Percentiles rank a stretch among this genome's conserved stretches.
phyloP scores from a whole-genome alignment of 345 rosid genomes.

The Trapa incisa region DNA sequence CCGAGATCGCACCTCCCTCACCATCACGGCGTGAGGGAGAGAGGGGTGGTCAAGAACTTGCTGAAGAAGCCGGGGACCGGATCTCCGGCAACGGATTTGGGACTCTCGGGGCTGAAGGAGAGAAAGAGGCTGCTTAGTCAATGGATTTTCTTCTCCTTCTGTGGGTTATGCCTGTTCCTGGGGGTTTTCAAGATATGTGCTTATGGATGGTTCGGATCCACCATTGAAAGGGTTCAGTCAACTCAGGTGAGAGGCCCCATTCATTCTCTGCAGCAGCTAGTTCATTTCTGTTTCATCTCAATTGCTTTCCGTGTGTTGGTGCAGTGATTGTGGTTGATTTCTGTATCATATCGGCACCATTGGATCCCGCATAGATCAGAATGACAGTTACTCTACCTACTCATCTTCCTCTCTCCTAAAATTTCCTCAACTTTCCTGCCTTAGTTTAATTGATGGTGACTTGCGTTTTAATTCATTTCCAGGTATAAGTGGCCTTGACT shows the following conservation, averaged over 20 bases:
- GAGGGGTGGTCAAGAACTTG: slow-evolving; percentile 34
- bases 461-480: not conserved
- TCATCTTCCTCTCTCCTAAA: not conserved
- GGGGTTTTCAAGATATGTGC: slow-evolving; percentile 85
- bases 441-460: not conserved
- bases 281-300: not conserved
- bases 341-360: not conserved
- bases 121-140: slow-evolving; percentile 73
- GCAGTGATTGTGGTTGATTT: not conserved
- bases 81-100: slow-evolving; percentile 46
- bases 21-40: slow-evolving; percentile 28
- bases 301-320: not conserved
- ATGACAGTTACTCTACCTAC: not conserved
- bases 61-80: slow-evolving; percentile 40
- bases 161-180: slow-evolving; percentile 72
- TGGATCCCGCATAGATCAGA: not conserved
- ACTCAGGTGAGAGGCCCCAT: slow-evolving; percentile 27
- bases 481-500: not conserved
- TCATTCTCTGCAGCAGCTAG: not conserved
- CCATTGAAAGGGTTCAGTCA: slow-evolving; percentile 45
- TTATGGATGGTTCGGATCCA: slow-evolving; percentile 83
- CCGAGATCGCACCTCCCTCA: slow-evolving; percentile 16
- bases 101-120: slow-evolving; percentile 20
- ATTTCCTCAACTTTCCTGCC: not conserved
- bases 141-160: slow-evolving; percentile 73